Evolutionary conservation across 345 rosid genomes (phyloP), one percentile per base, ranked within the genome.

Genomic region (Salix udensis): DNA sequence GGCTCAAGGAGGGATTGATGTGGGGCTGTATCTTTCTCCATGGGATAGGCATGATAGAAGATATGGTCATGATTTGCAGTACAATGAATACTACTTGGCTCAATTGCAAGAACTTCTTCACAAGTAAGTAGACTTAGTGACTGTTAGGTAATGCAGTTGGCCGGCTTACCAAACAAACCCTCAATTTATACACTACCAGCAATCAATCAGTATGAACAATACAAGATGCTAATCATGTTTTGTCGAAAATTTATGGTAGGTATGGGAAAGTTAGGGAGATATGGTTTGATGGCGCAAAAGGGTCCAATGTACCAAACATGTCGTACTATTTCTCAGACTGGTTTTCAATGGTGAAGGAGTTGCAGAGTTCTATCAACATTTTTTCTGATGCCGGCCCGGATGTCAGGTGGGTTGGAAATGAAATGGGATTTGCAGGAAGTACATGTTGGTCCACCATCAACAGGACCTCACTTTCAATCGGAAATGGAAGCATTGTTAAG

Each of bases 221-320:
- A 65, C 68, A 21, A 31, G 36, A 40, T 36, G 37, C 52, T 34
- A 30, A 11, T 39, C 11, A 30, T 16, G 23, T 50, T 50, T 50
- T 18, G 2, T 50, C 5, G 21, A 18, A 19, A 1, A 70, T 24
- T 65, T 24, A n/a, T 14, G 30, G n/a, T 37, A 91, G 96, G 65
- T 89, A 91, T 55, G 91, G 87, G n/a, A 75, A 77, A 23, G 84
- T 88, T 48, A 82, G 80, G 55, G 96, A 91, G 86, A 91, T 91
- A 77, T 91, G 96, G 96, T 91, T 91, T 66, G 96, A 91, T 71
- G 96, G 96, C 66, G 88, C 89, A 2, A 91, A 91, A 72, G 96
- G 92, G 2, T 19, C 85, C 1, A 81, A 86, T 53, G 92, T 88
- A 3, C 86, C 86, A 21, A 91, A 91, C 75, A 88, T 89, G 88